Percentiles rank a stretch among this genome's conserved stretches.
Conservation (phyloP, 2,329 filamentous ascomycete genomes). For the Allantophomopsis lycopodina region DNA sequence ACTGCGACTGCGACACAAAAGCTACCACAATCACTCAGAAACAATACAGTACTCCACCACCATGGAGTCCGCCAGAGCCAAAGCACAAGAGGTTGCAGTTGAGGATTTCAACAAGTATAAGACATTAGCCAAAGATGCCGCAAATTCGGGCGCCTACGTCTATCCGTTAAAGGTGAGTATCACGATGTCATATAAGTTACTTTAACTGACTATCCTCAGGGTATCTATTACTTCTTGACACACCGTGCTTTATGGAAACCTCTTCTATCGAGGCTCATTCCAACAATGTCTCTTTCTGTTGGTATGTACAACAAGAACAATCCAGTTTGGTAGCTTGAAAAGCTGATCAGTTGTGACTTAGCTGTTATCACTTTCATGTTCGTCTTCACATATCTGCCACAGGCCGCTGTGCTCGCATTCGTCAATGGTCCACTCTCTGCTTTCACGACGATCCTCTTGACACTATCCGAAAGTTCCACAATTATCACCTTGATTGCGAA, state of each 20-base stretch:
- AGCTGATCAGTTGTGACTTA: neutral
- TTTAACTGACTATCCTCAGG: conserved; percentile 22
- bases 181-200: neutral
- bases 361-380: conserved; percentile 69
- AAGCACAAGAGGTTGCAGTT: conserved; percentile 24
- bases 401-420: conserved; percentile 69
- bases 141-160: conserved; percentile 65
- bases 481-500: conserved; percentile 44
- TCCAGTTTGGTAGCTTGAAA: neutral
- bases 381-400: conserved; percentile 72
- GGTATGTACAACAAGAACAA: conserved; percentile 16
- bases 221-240: conserved; percentile 43
- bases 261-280: conserved; percentile 36
- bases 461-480: conserved; percentile 47
- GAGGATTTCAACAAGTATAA: conserved; percentile 61
- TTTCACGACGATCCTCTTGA: conserved; percentile 56
- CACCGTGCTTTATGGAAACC: conserved; percentile 45
- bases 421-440: conserved; percentile 74
- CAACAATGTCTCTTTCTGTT: conserved; percentile 56
- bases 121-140: conserved; percentile 50
- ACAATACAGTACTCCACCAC: neutral
- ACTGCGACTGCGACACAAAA: neutral
- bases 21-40: neutral
- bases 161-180: conserved; percentile 61
- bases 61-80: conserved; percentile 12